phyloP scores from a whole-genome alignment of 2,329 filamentous ascomycete species.

The Aspergillus chevalieri region DNA sequence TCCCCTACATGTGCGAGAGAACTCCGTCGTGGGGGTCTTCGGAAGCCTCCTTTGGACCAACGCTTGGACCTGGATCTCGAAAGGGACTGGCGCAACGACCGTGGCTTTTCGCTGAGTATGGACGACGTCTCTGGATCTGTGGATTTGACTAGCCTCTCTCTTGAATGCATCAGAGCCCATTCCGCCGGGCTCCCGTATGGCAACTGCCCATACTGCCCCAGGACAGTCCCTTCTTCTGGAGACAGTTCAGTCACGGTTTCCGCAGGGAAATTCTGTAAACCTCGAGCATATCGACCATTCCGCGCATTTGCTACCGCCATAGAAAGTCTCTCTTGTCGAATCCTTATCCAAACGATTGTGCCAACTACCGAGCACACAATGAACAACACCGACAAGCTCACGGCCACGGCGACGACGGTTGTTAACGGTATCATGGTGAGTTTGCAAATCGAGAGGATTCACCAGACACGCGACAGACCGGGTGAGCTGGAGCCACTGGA shows the following conservation, averaged over 20 bases:
- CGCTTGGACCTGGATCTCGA: conserved; percentile 30
- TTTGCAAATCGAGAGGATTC: background rate
- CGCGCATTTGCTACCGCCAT: conserved; percentile 19
- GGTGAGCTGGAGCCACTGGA: background rate
- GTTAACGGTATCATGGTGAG: conserved; percentile 28
- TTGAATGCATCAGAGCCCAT: conserved; percentile 29
- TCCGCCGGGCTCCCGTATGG: conserved; percentile 30
- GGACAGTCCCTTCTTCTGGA: conserved; percentile 24
- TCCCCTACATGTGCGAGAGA: conserved; percentile 30
- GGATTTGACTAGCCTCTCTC: conserved; percentile 21
- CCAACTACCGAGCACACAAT: conserved; percentile 26
- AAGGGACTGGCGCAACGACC: conserved; percentile 28
- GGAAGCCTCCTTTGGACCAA: conserved; percentile 18
- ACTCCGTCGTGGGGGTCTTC: conserved; percentile 20
- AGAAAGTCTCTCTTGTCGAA: conserved; percentile 28
- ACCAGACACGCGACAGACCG: conserved; percentile 1
- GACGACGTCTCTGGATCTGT: conserved; percentile 17
- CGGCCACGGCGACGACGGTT: conserved; percentile 30
- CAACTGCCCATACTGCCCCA: conserved; percentile 28
- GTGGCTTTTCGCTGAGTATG: conserved; percentile 21
- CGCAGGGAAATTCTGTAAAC: conserved; percentile 16
- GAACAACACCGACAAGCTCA: conserved; percentile 28
- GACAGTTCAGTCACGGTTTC: conserved; percentile 28
- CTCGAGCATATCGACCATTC: conserved; percentile 14
- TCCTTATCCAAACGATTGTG: conserved; percentile 30